A percentile compares a stretch with the other conserved stretches of the same genome.
phyloP scores from a whole-genome alignment of 306 rosid genomes.

The Nissolia schottii region DNA sequence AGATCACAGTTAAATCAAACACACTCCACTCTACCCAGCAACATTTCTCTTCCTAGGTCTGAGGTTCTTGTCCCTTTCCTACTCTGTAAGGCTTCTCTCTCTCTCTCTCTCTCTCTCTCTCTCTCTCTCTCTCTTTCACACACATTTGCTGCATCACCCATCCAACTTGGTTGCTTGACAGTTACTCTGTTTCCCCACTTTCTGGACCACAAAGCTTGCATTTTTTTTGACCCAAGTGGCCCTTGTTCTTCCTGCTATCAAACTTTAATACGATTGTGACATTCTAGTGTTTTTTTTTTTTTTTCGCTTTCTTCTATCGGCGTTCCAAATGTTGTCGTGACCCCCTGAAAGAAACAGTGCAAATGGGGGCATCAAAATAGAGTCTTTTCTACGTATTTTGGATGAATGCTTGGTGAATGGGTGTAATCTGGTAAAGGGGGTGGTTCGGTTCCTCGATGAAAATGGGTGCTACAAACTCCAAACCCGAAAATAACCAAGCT shows the following conservation, averaged over 20 bases:
- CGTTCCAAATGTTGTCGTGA: background rate
- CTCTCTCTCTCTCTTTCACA: background rate
- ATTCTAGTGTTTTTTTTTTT: background rate
- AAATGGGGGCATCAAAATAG: slow-evolving; percentile 8
- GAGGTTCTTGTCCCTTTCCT: slow-evolving; percentile 24
- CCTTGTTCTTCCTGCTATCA: slow-evolving; percentile 13
- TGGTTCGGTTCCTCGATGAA: background rate
- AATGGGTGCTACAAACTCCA: slow-evolving; percentile 86
- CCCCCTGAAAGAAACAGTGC: background rate
- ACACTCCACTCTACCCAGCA: background rate
- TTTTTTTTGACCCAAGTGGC: slow-evolving; percentile 27
- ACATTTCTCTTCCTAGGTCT: slow-evolving; percentile 14
- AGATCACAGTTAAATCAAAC: slow-evolving; percentile 9
- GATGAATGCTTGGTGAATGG: slow-evolving; percentile 14
- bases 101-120: background rate
- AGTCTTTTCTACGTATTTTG: background rate
- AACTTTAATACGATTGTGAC: background rate
- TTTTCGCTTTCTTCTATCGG: background rate
- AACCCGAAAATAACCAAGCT: slow-evolving; percentile 70
- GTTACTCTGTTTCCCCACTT: slow-evolving; percentile 24
- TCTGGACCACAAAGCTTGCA: slow-evolving; percentile 18
- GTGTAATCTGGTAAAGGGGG: slow-evolving; percentile 23
- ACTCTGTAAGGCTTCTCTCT: slow-evolving; percentile 20
- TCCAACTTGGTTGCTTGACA: background rate
- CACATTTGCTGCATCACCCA: slow-evolving; percentile 20